A percentile compares a stretch with the other conserved stretches of the same genome.
These are phyloP conservation scores for Ambrosiella beaveri DNA, from an alignment of 2,329 filamentous ascomycete genomes.

Conservation along the genomic window DNA sequence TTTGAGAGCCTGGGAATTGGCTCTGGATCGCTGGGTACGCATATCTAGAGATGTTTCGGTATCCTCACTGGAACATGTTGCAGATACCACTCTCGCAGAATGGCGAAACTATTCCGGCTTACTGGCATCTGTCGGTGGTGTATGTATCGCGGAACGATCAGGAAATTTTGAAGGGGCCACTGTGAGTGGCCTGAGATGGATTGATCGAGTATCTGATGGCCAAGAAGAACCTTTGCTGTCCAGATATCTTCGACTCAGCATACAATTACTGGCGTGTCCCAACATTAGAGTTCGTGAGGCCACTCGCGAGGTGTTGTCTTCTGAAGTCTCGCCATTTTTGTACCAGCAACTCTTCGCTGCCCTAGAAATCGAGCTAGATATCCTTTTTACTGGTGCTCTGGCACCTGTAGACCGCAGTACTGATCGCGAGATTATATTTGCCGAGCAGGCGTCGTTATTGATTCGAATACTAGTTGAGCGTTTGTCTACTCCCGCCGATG, in stretches of 20 bases:
- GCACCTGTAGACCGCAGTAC: conserved; percentile 33
- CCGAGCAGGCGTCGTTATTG: conserved; percentile 48
- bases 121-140: conserved; percentile 47
- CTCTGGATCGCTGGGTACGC: conserved; percentile 47
- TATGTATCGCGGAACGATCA: conserved; percentile 44
- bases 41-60: conserved; percentile 46
- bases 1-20: conserved; percentile 47
- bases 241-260: conserved; percentile 43
- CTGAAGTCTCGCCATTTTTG: conserved; percentile 43
- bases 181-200: conserved; percentile 43
- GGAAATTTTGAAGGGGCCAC: conserved; percentile 39
- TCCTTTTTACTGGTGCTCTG: conserved; percentile 40
- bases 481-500: conserved; percentile 44
- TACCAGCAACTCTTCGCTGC: conserved; percentile 47
- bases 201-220: conserved; percentile 42
- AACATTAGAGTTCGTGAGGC: conserved; percentile 49
- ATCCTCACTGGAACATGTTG: conserved; percentile 31
- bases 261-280: conserved; percentile 46
- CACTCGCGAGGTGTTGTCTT: conserved; percentile 47
- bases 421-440: conserved; percentile 47
- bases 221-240: conserved; percentile 43
- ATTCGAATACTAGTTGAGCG: conserved; percentile 46
- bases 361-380: conserved; percentile 46
- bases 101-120: conserved; percentile 57
- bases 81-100: conserved; percentile 40